Percentiles rank a stretch among this genome's conserved stretches.
phyloP scores from a whole-genome alignment of 2,329 filamentous ascomycete genomes.

The Hypoxylon sp. region DNA sequence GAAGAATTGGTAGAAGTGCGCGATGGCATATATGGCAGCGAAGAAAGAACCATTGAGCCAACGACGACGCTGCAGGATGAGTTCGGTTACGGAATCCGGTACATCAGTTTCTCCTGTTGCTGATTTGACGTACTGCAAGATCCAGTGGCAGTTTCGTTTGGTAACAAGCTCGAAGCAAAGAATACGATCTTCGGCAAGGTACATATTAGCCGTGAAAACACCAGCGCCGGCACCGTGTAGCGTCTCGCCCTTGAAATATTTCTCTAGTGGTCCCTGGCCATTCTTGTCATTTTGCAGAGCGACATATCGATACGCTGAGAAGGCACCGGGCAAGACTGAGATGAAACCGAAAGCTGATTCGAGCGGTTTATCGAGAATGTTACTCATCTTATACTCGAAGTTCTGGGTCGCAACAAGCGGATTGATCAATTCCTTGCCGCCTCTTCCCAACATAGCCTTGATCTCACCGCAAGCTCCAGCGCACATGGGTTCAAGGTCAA shows the following conservation, averaged over 20 bases:
- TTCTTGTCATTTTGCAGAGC: conserved; percentile 97
- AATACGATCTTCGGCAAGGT: conserved; percentile 89
- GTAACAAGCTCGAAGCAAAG: conserved; percentile 98
- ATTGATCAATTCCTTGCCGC: conserved; percentile 86
- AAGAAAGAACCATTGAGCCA: conserved; percentile 99
- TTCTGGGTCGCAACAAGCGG: conserved; percentile 97
- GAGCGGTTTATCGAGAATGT: conserved; percentile 96
- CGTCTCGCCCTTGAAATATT: conserved; percentile 99
- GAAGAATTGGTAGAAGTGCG: conserved; percentile 97
- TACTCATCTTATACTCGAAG: conserved; percentile 99
- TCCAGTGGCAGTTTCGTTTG: conserved; percentile 97
- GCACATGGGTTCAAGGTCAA: conserved; percentile 97
- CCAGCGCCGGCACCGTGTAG: conserved; percentile 96
- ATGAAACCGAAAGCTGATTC: conserved; percentile 99
- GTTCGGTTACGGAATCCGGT: conserved; percentile 91
- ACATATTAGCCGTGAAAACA: conserved; percentile 98
- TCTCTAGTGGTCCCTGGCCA: conserved; percentile 92
- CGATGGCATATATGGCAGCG: conserved; percentile 93
- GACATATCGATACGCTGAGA: conserved; percentile 96
- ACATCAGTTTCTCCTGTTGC: conserved; percentile 97
- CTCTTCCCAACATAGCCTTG: conserved; percentile 93
- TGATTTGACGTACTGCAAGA: conserved; percentile 98
- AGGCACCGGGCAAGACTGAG: conserved; percentile 92
- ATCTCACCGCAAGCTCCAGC: conserved; percentile 98
- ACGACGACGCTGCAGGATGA: conserved; percentile 94